Evolutionary conservation across 176 grass and related monocot genomes (phyloP).

Genomic region (Aegilops speltoides): DNA sequence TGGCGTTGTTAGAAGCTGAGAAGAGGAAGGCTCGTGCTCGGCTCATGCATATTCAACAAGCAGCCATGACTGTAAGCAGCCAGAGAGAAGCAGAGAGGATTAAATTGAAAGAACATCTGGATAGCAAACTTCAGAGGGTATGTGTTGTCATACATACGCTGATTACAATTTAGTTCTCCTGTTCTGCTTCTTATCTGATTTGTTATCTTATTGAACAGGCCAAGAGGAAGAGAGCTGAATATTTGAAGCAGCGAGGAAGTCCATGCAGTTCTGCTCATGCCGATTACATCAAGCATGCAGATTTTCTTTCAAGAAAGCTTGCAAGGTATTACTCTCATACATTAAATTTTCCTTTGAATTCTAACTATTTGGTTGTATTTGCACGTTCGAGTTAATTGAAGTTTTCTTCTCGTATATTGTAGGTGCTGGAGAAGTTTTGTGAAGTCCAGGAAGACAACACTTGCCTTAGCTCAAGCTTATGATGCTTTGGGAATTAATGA

Average conservation of each 20-base stretch:
- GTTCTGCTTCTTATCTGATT: constrained; percentile 5
- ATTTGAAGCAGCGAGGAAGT: constrained; percentile 85
- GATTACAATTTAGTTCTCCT: neutral
- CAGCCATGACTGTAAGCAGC: constrained; percentile 72
- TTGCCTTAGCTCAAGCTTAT: constrained; percentile 62
- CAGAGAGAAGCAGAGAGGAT: constrained; percentile 74
- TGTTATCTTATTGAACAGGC: constrained; percentile 48
- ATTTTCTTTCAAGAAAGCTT: constrained; percentile 77
- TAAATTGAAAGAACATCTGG: constrained; percentile 86
- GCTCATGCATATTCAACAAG: constrained; percentile 51
- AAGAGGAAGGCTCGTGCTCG: constrained; percentile 73
- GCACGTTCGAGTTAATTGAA: neutral
- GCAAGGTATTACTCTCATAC: constrained; percentile 45
- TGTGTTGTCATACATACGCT: constrained; percentile 12
- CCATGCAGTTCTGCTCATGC: constrained; percentile 48
- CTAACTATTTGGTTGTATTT: neutral
- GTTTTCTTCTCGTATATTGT: constrained; percentile 22
- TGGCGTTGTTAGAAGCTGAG: constrained; percentile 84
- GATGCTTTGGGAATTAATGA: constrained; percentile 66
- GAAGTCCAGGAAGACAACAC: constrained; percentile 72
- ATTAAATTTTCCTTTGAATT: constrained; percentile 9
- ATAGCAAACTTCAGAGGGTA: constrained; percentile 87
- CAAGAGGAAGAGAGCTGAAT: constrained; percentile 77
- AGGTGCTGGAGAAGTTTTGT: constrained; percentile 95
- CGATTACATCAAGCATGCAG: constrained; percentile 62